Percentiles rank a stretch among this genome's conserved stretches.
phyloP scores from a whole-genome alignment of 805 yeast genomes.

The Candida caryicola region DNA sequence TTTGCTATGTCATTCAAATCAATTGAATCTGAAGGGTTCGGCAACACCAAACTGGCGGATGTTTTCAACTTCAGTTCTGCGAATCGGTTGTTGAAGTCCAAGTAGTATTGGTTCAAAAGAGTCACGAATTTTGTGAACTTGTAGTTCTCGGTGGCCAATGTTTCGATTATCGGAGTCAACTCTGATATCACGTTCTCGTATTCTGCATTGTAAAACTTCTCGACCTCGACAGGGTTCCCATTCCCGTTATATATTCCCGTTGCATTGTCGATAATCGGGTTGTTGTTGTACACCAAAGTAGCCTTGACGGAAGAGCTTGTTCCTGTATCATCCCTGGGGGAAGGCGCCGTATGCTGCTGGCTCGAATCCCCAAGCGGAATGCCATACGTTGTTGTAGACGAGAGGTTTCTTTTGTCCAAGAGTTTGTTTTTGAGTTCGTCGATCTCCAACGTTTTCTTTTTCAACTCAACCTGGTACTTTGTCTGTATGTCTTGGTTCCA shows the following conservation, averaged over 20 bases:
- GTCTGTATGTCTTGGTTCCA: slow-evolving; percentile 29
- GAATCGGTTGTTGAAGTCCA: slow-evolving; percentile 25
- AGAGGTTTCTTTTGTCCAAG: slow-evolving; percentile 31
- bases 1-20: slow-evolving; percentile 20
- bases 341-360: not conserved
- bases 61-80: slow-evolving; percentile 15
- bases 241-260: slow-evolving; percentile 6
- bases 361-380: slow-evolving; percentile 12
- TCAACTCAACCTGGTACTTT: slow-evolving; percentile 35
- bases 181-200: slow-evolving; percentile 33
- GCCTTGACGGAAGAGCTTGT: slow-evolving; percentile 15
- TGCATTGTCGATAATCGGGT: slow-evolving; percentile 28
- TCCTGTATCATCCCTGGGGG: slow-evolving; percentile 2
- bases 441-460: slow-evolving; percentile 31
- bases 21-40: slow-evolving; percentile 33
- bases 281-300: slow-evolving; percentile 28
- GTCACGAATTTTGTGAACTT: slow-evolving; percentile 32
- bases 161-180: slow-evolving; percentile 34
- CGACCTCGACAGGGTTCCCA: not conserved
- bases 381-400: slow-evolving; percentile 28
- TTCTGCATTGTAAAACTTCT: slow-evolving; percentile 16
- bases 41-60: slow-evolving; percentile 10
- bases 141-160: slow-evolving; percentile 34
- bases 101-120: slow-evolving; percentile 26
- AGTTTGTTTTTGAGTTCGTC: slow-evolving; percentile 33